A percentile compares a stretch with the other conserved stretches of the same genome.
phyloP scores from a whole-genome alignment of 352 stramenopile species.

The Phytopythium kandeliae region DNA sequence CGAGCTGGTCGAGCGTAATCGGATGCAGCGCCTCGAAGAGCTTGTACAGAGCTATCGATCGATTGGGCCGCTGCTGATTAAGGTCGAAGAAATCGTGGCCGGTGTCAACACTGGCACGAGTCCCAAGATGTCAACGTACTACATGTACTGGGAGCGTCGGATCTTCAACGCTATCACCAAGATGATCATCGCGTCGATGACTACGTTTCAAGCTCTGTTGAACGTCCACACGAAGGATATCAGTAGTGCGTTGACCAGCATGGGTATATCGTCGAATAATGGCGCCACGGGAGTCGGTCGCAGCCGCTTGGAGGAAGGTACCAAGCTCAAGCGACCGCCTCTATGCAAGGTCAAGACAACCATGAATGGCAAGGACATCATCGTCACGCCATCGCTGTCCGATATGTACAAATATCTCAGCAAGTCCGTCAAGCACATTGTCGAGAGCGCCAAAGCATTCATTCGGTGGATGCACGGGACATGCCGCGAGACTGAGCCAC shows the following conservation, averaged over 20 bases:
- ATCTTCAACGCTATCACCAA: conserved; percentile 97
- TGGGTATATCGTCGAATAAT: conserved; percentile 27
- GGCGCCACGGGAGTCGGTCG: conserved; percentile 11
- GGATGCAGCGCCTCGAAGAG: conserved; percentile 86
- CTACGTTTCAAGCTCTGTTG: conserved; percentile 90
- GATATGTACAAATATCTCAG: conserved; percentile 97
- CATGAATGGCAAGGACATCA: conserved; percentile 94
- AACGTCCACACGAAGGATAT: conserved; percentile 88
- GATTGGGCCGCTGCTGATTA: conserved; percentile 92
- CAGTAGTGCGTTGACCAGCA: conserved; percentile 31
- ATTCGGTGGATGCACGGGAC: conserved; percentile 95
- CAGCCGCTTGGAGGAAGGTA: conserved; percentile 41
- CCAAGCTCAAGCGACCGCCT: conserved; percentile 76
- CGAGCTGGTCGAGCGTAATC: conserved; percentile 90
- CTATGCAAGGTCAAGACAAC: conserved; percentile 93
- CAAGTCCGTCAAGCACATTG: conserved; percentile 92
- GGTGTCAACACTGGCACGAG: conserved; percentile 90
- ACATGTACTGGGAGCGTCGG: conserved; percentile 96
- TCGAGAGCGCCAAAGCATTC: conserved; percentile 93
- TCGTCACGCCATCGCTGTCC: conserved; percentile 90
- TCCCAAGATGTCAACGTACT: conserved; percentile 91
- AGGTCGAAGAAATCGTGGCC: conserved; percentile 95
- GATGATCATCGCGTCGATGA: conserved; percentile 95
- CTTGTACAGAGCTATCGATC: conserved; percentile 93
- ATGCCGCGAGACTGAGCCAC: conserved; percentile 86